Conservation (phyloP, 805 yeast species). For the Kurtzmaniella fragi region DNA sequence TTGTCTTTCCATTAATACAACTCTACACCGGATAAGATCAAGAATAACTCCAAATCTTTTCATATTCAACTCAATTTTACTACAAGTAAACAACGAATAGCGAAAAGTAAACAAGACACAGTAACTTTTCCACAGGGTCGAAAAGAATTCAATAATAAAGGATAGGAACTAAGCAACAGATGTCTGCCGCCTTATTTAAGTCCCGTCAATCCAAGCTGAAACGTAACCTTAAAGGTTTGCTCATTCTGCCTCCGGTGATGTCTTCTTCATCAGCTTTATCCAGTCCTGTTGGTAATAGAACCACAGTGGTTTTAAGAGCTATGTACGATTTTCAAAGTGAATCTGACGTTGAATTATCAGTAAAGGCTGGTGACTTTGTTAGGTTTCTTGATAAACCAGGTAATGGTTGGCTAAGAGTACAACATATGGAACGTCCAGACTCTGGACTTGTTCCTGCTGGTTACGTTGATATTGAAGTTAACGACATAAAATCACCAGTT, state of each 20-base stretch:
- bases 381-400: slow-evolving; percentile 31
- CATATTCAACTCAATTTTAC: too few relatives aligned
- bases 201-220: slow-evolving; percentile 18
- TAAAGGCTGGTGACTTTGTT: slow-evolving; percentile 22
- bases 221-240: slow-evolving; percentile 20
- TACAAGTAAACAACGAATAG: too few relatives aligned
- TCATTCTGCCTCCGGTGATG: slow-evolving; percentile 21
- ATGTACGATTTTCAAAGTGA: slow-evolving; percentile 29
- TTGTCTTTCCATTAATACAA: too few relatives aligned
- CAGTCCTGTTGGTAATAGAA: slow-evolving; percentile 3
- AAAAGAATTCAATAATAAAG: too few relatives aligned
- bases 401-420: slow-evolving; percentile 37
- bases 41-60: too few relatives aligned
- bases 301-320: slow-evolving; percentile 22
- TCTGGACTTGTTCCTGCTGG: slow-evolving; percentile 35
- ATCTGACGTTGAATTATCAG: slow-evolving; percentile 20
- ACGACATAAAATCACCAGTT: slow-evolving; percentile 30
- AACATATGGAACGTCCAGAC: slow-evolving; percentile 5
- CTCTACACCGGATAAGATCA: too few relatives aligned
- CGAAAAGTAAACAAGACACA: too few relatives aligned
- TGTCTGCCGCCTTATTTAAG: slow-evolving; percentile 20
- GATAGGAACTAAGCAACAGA: slow-evolving; percentile 3
- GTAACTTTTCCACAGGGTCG: too few relatives aligned
- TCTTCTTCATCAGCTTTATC: slow-evolving; percentile 2
- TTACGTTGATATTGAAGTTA: slow-evolving; percentile 35